Percentiles rank a stretch among this genome's conserved stretches.
phyloP scores from a whole-genome alignment of 129 eudicot species.

The Chrysanthemum lavandulifolium region DNA sequence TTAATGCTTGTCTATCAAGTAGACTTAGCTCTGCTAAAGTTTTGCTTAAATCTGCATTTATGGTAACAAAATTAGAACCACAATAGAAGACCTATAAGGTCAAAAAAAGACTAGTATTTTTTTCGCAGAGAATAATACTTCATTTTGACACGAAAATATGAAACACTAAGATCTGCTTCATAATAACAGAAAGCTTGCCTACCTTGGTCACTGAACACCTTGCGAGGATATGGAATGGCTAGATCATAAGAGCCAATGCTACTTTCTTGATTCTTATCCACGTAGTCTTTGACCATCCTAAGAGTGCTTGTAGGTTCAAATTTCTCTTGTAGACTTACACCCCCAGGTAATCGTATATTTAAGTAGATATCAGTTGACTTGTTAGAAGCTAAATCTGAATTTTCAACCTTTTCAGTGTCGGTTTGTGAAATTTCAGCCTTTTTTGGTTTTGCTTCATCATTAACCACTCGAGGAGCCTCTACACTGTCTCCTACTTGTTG shows the following conservation, averaged over 20 bases:
- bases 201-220: slow-evolving; percentile 72
- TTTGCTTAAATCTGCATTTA: slow-evolving; percentile 57
- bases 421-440: slow-evolving; percentile 27
- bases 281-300: slow-evolving; percentile 60
- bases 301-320: slow-evolving; percentile 54
- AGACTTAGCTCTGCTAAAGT: slow-evolving; percentile 60
- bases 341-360: slow-evolving; percentile 69
- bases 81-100: no score
- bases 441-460: slow-evolving; percentile 23
- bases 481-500: background rate
- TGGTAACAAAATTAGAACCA: slow-evolving; percentile 19
- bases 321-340: slow-evolving; percentile 63
- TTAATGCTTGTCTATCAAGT: slow-evolving; percentile 66
- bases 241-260: slow-evolving; percentile 59
- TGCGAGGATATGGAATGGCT: slow-evolving; percentile 93
- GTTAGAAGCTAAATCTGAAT: slow-evolving; percentile 31
- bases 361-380: slow-evolving; percentile 59
- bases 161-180: background rate
- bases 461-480: no score
- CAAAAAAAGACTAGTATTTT: no score
- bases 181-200: slow-evolving; percentile 5
- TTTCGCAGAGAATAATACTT: slow-evolving; percentile 2
- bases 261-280: slow-evolving; percentile 56
- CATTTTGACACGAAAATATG: background rate
- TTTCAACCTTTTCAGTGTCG: slow-evolving; percentile 26